A percentile compares a stretch with the other conserved stretches of the same genome.
Evolutionary conservation across 2,329 filamentous ascomycete species (phyloP).

Genomic region (Colletotrichum siamense): DNA sequence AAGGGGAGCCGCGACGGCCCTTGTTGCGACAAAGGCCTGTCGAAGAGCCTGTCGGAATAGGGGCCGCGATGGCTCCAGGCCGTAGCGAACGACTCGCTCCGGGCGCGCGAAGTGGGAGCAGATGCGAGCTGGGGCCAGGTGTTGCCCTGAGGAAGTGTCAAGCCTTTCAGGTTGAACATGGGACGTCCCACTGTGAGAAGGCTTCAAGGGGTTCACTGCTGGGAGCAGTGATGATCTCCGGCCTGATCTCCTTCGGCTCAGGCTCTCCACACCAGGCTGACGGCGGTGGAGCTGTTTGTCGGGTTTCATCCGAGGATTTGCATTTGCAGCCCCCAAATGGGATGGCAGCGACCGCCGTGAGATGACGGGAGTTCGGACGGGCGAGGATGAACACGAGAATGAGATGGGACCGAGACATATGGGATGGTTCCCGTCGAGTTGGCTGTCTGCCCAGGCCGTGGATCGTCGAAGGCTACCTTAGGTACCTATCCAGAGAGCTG

Average conservation of each 20-base stretch:
- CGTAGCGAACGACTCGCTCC: background rate
- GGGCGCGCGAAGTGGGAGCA: background rate
- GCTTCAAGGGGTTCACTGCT: background rate
- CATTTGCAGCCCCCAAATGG: background rate
- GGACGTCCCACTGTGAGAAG: background rate
- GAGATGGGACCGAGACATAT: constrained; percentile 1
- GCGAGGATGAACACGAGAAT: background rate
- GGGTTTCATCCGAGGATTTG: constrained; percentile 17
- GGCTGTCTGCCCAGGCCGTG: background rate
- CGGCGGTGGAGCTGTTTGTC: background rate
- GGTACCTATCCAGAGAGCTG: background rate
- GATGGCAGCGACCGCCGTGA: background rate
- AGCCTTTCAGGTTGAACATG: background rate
- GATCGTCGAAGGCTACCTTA: background rate
- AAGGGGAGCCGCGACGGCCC: background rate
- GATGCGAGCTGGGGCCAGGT: background rate
- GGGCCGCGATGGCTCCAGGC: background rate
- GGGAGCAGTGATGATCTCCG: constrained; percentile 2
- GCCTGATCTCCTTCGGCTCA: constrained; percentile 3
- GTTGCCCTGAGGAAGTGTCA: background rate
- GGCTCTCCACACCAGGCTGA: background rate
- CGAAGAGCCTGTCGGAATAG: background rate
- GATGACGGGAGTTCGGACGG: background rate
- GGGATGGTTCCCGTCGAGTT: background rate
- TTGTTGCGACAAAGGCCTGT: constrained; percentile 17